Conservation (phyloP, 78 protist species). For the Pigoraptor vietnamica region DNA sequence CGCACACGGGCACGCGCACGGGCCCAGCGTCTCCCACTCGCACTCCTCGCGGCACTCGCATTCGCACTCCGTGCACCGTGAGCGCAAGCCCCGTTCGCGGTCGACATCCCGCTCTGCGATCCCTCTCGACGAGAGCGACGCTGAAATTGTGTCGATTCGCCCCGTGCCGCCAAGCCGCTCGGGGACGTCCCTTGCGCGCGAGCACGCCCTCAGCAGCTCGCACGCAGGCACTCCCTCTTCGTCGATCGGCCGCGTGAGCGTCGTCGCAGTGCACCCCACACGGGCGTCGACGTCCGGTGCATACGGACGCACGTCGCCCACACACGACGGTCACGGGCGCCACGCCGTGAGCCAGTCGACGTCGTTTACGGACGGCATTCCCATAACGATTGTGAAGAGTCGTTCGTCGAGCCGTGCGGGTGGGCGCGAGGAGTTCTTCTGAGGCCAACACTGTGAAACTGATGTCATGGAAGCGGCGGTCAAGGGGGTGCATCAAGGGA, state of each 20-base stretch:
- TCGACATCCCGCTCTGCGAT: too few relatives aligned
- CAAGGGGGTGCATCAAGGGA: too few relatives aligned
- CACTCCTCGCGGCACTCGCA: too few relatives aligned
- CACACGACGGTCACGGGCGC: background rate
- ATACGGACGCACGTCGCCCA: background rate
- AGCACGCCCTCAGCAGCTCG: background rate
- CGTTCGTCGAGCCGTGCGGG: background rate
- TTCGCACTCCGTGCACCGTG: too few relatives aligned
- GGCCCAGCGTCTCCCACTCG: background rate
- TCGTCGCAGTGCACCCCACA: background rate
- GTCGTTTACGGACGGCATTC: background rate
- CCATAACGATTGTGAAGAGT: background rate
- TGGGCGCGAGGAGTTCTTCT: background rate
- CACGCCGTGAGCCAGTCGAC: background rate
- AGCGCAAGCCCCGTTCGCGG: too few relatives aligned
- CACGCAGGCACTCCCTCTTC: background rate
- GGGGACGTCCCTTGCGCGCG: background rate
- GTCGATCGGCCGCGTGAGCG: background rate
- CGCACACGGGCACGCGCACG: background rate
- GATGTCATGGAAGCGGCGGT: too few relatives aligned
- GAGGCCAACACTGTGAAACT: too few relatives aligned
- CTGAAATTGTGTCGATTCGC: background rate
- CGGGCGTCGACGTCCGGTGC: background rate
- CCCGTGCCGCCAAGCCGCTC: background rate
- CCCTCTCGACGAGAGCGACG: background rate